These are phyloP conservation scores for Medicago lupulina DNA, from an alignment of 306 rosid species.

Conservation along the genomic window DNA sequence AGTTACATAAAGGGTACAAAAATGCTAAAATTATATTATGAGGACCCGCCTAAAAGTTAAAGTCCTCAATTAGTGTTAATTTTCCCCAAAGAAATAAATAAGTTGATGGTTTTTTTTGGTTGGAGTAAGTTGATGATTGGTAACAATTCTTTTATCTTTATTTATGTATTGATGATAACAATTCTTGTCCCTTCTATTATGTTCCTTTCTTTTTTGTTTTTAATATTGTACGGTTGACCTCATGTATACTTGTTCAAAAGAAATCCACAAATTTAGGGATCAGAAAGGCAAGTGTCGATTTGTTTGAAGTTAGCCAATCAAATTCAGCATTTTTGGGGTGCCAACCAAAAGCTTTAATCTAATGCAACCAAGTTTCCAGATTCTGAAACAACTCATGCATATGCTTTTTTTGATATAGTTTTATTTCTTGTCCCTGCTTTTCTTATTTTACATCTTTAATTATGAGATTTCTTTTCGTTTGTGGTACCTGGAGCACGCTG, in stretches of 20 bases:
- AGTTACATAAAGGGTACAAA: neutral
- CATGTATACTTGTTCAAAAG: conserved; percentile 26
- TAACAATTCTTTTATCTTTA: neutral
- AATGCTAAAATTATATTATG: neutral
- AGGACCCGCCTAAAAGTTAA: neutral
- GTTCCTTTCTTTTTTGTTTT: neutral
- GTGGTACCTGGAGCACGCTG: conserved; percentile 30
- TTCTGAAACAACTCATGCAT: conserved; percentile 43
- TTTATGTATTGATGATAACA: neutral
- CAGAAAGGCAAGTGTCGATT: conserved; percentile 11
- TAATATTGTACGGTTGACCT: conserved; percentile 27
- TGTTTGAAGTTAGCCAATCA: conserved; percentile 39
- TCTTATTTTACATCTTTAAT: neutral
- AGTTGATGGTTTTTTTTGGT: neutral
- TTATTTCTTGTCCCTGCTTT: neutral
- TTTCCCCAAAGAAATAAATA: neutral
- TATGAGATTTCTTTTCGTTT: neutral
- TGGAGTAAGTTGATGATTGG: neutral
- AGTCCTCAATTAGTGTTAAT: neutral
- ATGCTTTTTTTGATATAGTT: conserved; percentile 3
- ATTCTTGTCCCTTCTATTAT: neutral
- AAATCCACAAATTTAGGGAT: conserved; percentile 39
- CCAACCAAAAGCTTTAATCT: conserved; percentile 35
- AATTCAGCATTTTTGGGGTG: conserved; percentile 34
- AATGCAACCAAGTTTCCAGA: conserved; percentile 26